A percentile compares a stretch with the other conserved stretches of the same genome.
Conservation (phyloP, 306 rosid species). For the Rubus idaeus region DNA sequence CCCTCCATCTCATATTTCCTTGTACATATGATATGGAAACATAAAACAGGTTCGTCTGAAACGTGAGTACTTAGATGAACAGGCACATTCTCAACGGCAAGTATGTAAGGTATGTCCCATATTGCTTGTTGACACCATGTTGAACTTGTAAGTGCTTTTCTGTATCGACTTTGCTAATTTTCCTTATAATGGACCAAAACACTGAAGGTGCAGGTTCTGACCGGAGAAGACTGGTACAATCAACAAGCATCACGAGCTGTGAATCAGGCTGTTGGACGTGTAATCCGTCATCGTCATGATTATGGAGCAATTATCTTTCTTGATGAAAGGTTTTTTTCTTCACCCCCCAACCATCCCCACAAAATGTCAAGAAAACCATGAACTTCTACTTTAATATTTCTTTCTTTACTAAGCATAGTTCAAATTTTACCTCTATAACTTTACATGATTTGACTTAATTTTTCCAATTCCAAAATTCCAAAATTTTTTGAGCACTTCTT, state of each 20-base stretch:
- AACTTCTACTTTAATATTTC: background rate
- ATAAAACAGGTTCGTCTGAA: slow-evolving; percentile 79
- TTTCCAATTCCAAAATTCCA: background rate
- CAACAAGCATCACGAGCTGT: slow-evolving; percentile 97
- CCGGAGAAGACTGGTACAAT: slow-evolving; percentile 92
- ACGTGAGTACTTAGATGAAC: slow-evolving; percentile 79
- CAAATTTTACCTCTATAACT: background rate
- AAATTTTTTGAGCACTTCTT: background rate
- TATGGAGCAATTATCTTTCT: slow-evolving; percentile 92
- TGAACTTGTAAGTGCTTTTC: slow-evolving; percentile 1
- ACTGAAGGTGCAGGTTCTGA: slow-evolving; percentile 46
- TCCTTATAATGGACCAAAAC: slow-evolving; percentile 9
- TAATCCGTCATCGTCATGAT: slow-evolving; percentile 94
- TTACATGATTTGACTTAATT: background rate
- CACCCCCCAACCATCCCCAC: background rate
- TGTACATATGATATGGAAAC: slow-evolving; percentile 27
- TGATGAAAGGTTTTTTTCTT: slow-evolving; percentile 78
- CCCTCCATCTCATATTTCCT: slow-evolving; percentile 20
- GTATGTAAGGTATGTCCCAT: slow-evolving; percentile 43
- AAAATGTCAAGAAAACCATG: background rate
- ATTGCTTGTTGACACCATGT: slow-evolving; percentile 23
- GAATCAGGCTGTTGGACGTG: slow-evolving; percentile 98
- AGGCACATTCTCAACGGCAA: slow-evolving; percentile 47
- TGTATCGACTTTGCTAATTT: slow-evolving; percentile 1
- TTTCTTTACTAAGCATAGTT: background rate